Base-by-base conservation (phyloP, 257 asterid genomes). In the Solanum microdontum region DNA sequence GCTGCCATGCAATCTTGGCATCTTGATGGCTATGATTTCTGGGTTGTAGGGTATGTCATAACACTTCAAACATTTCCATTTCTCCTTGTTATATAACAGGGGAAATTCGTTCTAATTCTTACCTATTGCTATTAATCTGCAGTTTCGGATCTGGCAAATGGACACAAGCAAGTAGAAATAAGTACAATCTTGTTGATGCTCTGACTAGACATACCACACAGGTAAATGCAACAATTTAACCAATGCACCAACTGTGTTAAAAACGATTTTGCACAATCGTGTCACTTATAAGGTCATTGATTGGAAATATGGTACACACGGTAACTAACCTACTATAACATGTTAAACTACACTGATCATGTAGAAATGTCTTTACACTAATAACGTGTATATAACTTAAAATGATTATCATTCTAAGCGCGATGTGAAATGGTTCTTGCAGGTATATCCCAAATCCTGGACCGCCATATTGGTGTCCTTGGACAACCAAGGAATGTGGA, bases 401-500 rank as follows among this genome's bases (percentile, higher is more conserved):
- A 72, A 33, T 17, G 37, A 48, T 48, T 5, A 76, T 39, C 24
- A 10, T 60, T 33, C 48, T 10, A 13, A 82, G 7, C 48, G 8
- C 40, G 48, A 72, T 3, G 19, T 37, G 23, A 11, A 37, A 36
- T 28, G 87, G 43, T 24, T 7, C 3, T 84, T 74, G 89, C 89
- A 97, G 99, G 99, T 96, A 39, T 97, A 95, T 90, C 99, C 99
- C 0, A 91, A 88, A 7, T 95, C 98, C 11, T 97, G 99, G 99
- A 93, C 98, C 11, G 88, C 96, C 1, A 96, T 97, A 72, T 48
- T 95, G 11, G 98, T 95, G 40, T 95, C 99, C 0, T 90, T 97
- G 92, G 99, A 97, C 92, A 96, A 97, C 93, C 98, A 97, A 87
- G 99, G 99, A 0, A 97, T 97, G 98, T 97, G 99, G 99, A 96